phyloP scores from a whole-genome alignment of 2,329 filamentous ascomycete genomes.

The Elsinoe batatas region DNA sequence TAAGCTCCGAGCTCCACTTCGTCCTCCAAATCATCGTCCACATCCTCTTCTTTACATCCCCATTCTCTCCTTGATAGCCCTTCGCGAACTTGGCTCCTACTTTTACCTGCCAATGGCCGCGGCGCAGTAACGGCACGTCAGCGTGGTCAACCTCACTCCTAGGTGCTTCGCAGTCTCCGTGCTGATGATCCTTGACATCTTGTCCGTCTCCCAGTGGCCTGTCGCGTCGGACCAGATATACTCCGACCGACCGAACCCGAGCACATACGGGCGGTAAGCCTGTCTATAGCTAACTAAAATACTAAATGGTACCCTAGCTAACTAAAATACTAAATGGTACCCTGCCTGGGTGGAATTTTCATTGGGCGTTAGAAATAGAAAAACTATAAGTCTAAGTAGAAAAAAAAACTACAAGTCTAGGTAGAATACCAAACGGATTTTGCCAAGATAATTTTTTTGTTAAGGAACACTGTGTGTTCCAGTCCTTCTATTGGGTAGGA shows the following conservation, averaged over 20 bases:
- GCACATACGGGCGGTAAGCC: conserved; percentile 23
- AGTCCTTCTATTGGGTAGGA: too few relatives aligned
- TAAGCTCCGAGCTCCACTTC: neutral
- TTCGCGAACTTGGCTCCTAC: conserved; percentile 2
- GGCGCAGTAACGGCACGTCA: neutral
- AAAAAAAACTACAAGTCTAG: too few relatives aligned
- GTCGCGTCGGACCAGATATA: neutral
- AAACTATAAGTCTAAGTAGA: too few relatives aligned
- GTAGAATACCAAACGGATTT: too few relatives aligned
- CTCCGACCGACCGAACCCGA: neutral
- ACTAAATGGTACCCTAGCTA: too few relatives aligned
- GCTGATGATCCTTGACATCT: neutral
- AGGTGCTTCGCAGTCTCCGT: neutral
- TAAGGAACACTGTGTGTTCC: too few relatives aligned
- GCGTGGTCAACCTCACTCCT: neutral
- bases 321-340: too few relatives aligned
- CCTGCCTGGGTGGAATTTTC: too few relatives aligned
- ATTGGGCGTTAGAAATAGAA: too few relatives aligned
- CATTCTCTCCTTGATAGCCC: conserved; percentile 2
- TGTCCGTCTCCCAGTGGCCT: neutral
- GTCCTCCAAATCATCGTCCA: neutral
- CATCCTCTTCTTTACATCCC: conserved; percentile 1
- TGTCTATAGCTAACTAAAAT: conserved; percentile 38
- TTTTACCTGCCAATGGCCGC: neutral
- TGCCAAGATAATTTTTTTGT: too few relatives aligned